Percentiles rank a stretch among this genome's conserved stretches.
These are phyloP conservation scores for Taxawa tesnikishii DNA, from an alignment of 2,329 filamentous ascomycete species.

Conservation along the genomic window DNA sequence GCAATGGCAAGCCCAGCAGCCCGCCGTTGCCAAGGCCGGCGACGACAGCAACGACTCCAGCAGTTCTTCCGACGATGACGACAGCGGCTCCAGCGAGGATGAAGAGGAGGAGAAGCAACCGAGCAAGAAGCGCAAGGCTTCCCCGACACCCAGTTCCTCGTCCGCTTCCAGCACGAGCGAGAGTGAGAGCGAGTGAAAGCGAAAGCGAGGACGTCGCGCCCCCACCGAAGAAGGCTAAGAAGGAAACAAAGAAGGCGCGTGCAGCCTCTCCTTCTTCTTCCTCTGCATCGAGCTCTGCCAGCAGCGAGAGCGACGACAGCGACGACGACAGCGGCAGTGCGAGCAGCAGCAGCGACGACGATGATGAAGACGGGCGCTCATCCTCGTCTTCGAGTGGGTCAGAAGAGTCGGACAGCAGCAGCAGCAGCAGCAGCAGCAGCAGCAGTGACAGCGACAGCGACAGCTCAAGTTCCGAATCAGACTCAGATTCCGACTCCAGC, in stretches of 20 bases:
- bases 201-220: constrained; percentile 18
- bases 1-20: constrained; percentile 11
- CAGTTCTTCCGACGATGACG: constrained; percentile 3
- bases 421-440: constrained; percentile 6
- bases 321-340: constrained; percentile 6
- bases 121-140: constrained; percentile 9
- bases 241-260: constrained; percentile 7
- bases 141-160: constrained; percentile 10
- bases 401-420: constrained; percentile 5
- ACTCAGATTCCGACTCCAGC: constrained; percentile 11
- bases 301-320: constrained; percentile 6
- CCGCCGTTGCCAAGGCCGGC: constrained; percentile 9
- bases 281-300: constrained; percentile 3
- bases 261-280: constrained; percentile 10
- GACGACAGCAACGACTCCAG: constrained; percentile 8
- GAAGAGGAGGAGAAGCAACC: constrained; percentile 7
- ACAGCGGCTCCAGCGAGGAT: constrained; percentile 10
- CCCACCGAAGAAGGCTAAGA: constrained; percentile 18
- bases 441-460: constrained; percentile 7
- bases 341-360: constrained; percentile 8
- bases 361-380: no score
- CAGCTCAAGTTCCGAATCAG: constrained; percentile 12
- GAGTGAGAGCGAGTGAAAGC: constrained; percentile 16
- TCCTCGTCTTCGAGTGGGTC: constrained; percentile 4
- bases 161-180: constrained; percentile 3